Percentiles rank a stretch among this genome's conserved stretches.
Evolutionary conservation across 1,284 basidiomycete genomes (phyloP).

Genomic region (Sporisorium iseilematis-ciliati): DNA sequence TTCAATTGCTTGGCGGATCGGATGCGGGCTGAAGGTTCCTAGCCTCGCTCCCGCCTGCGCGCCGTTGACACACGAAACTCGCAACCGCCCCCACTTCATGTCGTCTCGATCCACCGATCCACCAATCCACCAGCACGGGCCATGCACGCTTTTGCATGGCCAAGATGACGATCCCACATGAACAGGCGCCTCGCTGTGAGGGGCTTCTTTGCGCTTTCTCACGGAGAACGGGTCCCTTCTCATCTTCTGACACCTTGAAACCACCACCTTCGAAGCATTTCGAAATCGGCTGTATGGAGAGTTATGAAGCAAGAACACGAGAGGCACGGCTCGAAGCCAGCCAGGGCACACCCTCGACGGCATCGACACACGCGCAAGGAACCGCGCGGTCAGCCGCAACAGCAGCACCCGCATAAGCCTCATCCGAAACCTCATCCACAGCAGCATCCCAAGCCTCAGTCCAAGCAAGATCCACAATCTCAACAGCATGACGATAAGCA

Average conservation of each 20-base stretch:
- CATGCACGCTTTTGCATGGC: background rate
- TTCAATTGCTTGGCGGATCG: too few relatives aligned
- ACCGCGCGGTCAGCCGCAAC: background rate
- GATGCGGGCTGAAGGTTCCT: conserved; percentile 3
- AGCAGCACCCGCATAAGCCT: background rate
- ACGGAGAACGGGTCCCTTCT: too few relatives aligned
- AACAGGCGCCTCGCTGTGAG: too few relatives aligned
- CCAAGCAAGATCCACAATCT: background rate
- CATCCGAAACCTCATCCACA: background rate
- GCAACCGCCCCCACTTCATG: conserved; percentile 6
- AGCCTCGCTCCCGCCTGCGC: background rate
- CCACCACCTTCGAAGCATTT: too few relatives aligned
- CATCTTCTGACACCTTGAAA: too few relatives aligned
- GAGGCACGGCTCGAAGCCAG: background rate
- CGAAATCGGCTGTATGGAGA: too few relatives aligned
- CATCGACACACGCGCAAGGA: conserved; percentile 1
- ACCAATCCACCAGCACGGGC: background rate
- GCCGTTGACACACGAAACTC: background rate
- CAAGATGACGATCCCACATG: background rate
- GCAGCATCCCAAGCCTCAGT: background rate
- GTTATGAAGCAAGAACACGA: too few relatives aligned
- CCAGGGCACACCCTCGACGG: too few relatives aligned
- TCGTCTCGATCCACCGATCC: background rate
- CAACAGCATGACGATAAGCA: background rate
- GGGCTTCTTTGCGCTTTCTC: too few relatives aligned